Evolutionary conservation across 129 eudicot genomes (phyloP).

Genomic region (Lactuca saligna): DNA sequence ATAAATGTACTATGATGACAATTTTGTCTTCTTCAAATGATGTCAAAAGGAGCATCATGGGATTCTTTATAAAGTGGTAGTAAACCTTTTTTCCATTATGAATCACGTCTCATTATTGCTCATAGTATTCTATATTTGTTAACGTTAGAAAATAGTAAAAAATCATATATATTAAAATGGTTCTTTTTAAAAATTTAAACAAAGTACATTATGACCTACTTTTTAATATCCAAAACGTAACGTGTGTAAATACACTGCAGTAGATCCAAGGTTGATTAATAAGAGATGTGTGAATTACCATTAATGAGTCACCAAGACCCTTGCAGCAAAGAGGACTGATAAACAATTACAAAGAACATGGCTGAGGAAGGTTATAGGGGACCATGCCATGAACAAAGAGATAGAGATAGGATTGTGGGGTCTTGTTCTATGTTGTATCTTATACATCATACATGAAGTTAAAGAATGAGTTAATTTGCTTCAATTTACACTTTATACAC

Average conservation of each 20-base stretch:
- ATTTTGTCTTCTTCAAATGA: constrained; percentile 27
- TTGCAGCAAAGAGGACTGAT: background rate
- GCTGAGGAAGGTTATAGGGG: background rate
- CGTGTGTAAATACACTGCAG: background rate
- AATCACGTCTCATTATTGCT: constrained; percentile 30
- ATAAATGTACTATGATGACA: constrained; percentile 12
- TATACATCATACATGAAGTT: too few relatives aligned
- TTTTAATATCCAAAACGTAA: too few relatives aligned
- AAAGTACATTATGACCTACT: too few relatives aligned
- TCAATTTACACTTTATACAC: too few relatives aligned
- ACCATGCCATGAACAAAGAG: too few relatives aligned
- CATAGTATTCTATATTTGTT: constrained; percentile 2
- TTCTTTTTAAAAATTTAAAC: too few relatives aligned
- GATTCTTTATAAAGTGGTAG: constrained; percentile 30
- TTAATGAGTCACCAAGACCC: background rate
- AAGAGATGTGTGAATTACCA: background rate
- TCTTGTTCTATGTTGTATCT: background rate
- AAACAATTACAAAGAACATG: constrained; percentile 19
- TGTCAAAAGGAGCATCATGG: constrained; percentile 31
- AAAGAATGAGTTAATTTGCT: too few relatives aligned
- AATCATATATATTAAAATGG: background rate
- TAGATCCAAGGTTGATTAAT: background rate
- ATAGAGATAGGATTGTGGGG: background rate
- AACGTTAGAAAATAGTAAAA: too few relatives aligned
- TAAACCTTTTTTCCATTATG: constrained; percentile 6